These are phyloP conservation scores for Piloderma croceum DNA, from an alignment of 768 basidiomycete genomes.

Conservation along the genomic window DNA sequence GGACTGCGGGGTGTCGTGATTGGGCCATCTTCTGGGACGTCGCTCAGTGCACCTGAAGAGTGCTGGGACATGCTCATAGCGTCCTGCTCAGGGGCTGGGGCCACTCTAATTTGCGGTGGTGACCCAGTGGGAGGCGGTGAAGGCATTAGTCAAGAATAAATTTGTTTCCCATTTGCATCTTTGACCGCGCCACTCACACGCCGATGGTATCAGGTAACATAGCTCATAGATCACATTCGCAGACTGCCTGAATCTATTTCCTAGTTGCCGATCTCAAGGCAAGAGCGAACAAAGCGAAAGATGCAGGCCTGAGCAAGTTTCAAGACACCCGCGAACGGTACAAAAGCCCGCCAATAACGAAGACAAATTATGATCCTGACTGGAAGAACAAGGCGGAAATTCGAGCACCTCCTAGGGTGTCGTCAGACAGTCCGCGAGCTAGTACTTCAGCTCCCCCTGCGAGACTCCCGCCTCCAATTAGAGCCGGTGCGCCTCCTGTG, in stretches of 20 bases:
- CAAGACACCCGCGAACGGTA: slow-evolving; percentile 52
- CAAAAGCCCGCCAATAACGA: slow-evolving; percentile 50
- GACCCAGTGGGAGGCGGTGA: too few species aligned
- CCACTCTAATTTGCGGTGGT: too few species aligned
- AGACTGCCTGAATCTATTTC: too few species aligned
- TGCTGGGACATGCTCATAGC: too few species aligned
- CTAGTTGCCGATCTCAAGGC: slow-evolving; percentile 63
- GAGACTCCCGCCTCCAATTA: slow-evolving; percentile 6
- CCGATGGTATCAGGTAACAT: too few species aligned
- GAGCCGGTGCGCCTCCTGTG: slow-evolving; percentile 1
- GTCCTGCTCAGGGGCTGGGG: too few species aligned
- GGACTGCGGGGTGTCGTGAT: slow-evolving; percentile 10
- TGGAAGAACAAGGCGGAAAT: slow-evolving; percentile 46
- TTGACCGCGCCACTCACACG: too few species aligned
- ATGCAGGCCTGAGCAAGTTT: slow-evolving; percentile 45
- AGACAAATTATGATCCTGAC: slow-evolving; percentile 61
- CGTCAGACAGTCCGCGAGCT: neutral
- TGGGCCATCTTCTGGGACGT: slow-evolving; percentile 28
- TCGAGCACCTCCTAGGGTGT: slow-evolving; percentile 34
- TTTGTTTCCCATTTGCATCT: too few species aligned
- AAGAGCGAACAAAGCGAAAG: slow-evolving; percentile 58
- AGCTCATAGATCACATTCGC: too few species aligned
- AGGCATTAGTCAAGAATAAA: too few species aligned
- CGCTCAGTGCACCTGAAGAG: too few species aligned
- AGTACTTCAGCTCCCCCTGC: neutral